Conservation (phyloP, 2,329 filamentous ascomycete species). For the Talaromyces sp. region DNA sequence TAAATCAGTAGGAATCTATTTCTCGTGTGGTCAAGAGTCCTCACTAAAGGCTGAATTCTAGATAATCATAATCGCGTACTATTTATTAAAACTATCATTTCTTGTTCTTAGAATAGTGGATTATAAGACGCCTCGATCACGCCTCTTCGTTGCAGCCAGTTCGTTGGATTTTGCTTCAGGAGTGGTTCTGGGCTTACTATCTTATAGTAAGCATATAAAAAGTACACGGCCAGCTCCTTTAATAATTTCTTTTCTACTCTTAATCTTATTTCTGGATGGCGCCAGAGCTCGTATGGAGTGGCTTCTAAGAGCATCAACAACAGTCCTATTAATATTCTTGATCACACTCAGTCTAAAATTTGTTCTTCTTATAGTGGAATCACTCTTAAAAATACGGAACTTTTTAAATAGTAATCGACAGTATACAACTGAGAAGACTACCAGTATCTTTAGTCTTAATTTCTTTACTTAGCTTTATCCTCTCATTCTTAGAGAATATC, state of each 20-base stretch:
- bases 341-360: constrained; percentile 2
- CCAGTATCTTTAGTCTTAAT: constrained; percentile 11
- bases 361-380: constrained; percentile 5
- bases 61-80: constrained; percentile 5
- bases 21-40: background rate
- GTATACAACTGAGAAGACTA: constrained; percentile 1
- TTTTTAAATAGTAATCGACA: background rate
- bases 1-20: background rate
- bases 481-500: constrained; percentile 4
- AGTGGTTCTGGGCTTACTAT: constrained; percentile 2
- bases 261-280: background rate
- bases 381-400: background rate
- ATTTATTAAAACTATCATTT: background rate
- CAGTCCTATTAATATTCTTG: background rate
- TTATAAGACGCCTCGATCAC: constrained; percentile 1
- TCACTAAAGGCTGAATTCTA: background rate
- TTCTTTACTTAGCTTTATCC: constrained; percentile 12
- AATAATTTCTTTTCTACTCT: background rate
- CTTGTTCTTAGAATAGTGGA: constrained; percentile 3
- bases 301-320: constrained; percentile 6
- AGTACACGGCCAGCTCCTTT: constrained; percentile 9
- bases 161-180: constrained; percentile 12
- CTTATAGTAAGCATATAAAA: constrained; percentile 12
- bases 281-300: constrained; percentile 5
- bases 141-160: background rate